Conservation (phyloP, 1,139 yeast species). For the Suhomyces yuchorum region DNA sequence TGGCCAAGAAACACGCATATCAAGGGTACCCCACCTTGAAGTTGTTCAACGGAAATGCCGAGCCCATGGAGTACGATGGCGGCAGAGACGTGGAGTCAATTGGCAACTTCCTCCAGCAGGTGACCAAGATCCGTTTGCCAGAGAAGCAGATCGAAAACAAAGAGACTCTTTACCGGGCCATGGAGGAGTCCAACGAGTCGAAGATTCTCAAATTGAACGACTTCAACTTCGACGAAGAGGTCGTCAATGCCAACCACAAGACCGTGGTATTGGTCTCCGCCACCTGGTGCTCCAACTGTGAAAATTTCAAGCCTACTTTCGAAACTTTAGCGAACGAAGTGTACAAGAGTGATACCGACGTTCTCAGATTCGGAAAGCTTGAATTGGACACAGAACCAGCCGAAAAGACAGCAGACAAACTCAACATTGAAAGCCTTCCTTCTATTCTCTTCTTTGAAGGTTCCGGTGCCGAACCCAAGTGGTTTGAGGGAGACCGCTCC, state of each 20-base stretch:
- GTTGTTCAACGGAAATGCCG: slow-evolving; percentile 53
- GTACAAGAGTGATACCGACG: slow-evolving; percentile 31
- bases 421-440: slow-evolving; percentile 52
- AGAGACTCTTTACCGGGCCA: slow-evolving; percentile 6
- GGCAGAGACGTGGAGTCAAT: slow-evolving; percentile 48
- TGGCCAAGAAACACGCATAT: slow-evolving; percentile 56
- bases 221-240: slow-evolving; percentile 34
- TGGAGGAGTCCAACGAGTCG: slow-evolving; percentile 15
- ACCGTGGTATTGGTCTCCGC: slow-evolving; percentile 43
- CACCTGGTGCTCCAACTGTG: slow-evolving; percentile 37
- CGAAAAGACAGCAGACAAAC: slow-evolving; percentile 44
- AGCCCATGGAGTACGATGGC: slow-evolving; percentile 54
- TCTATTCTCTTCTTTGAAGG: slow-evolving; percentile 51
- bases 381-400: slow-evolving; percentile 49
- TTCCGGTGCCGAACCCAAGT: slow-evolving; percentile 37
- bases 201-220: slow-evolving; percentile 36
- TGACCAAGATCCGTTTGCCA: slow-evolving; percentile 30
- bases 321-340: slow-evolving; percentile 35
- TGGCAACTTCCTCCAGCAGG: slow-evolving; percentile 48
- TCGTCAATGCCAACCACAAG: slow-evolving; percentile 25
- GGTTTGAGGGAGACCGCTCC: slow-evolving; percentile 45
- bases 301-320: slow-evolving; percentile 32
- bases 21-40: slow-evolving; percentile 68
- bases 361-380: slow-evolving; percentile 49
- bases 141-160: slow-evolving; percentile 7